These are phyloP conservation scores for Hypoxylon sp. DNA, from an alignment of 2,329 filamentous ascomycete genomes.

Conservation along the genomic window DNA sequence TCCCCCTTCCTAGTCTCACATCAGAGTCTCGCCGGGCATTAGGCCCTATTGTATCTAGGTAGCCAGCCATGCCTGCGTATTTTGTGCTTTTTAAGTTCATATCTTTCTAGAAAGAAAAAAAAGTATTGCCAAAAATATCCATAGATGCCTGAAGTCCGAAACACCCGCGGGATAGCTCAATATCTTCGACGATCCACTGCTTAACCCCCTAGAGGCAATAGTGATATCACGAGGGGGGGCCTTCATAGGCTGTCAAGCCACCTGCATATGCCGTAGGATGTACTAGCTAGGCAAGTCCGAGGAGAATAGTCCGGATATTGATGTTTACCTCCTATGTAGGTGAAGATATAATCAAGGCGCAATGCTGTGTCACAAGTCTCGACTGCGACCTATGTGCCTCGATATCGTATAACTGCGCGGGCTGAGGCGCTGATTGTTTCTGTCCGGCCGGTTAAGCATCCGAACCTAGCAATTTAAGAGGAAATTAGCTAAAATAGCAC, in stretches of 20 bases:
- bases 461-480: constrained; percentile 11
- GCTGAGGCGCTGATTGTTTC: constrained; percentile 10
- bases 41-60: constrained; percentile 16
- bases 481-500: not conserved
- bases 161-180: constrained; percentile 12
- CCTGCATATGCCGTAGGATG: constrained; percentile 29
- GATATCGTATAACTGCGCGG: not conserved
- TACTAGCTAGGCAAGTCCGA: constrained; percentile 32
- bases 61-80: constrained; percentile 26
- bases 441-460: constrained; percentile 16
- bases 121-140: constrained; percentile 26
- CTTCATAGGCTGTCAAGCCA: constrained; percentile 27
- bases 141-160: constrained; percentile 32
- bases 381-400: constrained; percentile 2
- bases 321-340: constrained; percentile 9
- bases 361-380: constrained; percentile 21
- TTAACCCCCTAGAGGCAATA: constrained; percentile 7
- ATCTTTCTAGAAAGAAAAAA: constrained; percentile 32
- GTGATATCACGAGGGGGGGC: constrained; percentile 16
- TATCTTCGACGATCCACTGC: constrained; percentile 10
- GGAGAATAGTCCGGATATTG: constrained; percentile 9
- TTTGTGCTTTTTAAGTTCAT: constrained; percentile 36
- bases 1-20: constrained; percentile 37
- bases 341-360: constrained; percentile 21
- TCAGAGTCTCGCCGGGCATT: constrained; percentile 43